Evolutionary conservation across 1,284 basidiomycete species (phyloP), one percentile per base, ranked within the genome.

Genomic region (Puccinia coronata): DNA sequence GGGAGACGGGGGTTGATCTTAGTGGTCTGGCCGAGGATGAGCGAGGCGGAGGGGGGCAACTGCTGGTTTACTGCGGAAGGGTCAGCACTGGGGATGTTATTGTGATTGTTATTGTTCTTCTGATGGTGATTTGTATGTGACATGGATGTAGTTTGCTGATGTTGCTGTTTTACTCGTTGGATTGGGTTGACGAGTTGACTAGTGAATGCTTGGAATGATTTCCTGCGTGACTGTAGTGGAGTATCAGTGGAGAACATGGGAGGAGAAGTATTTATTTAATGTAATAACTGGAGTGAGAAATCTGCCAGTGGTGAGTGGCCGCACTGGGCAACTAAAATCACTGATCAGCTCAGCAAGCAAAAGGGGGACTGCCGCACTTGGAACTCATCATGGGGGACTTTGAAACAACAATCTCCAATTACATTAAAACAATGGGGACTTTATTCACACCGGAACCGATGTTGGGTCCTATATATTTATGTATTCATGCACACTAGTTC

Each of bases 171-270:
- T 6, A 36, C n/a, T 11, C 69, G 53, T 0, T 53, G 53, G 53
- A 39, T 28, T 16, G 67, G 63, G 49, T 71, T 41, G 77, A 79
- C 55, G n/a, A 79, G 51, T 34, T 79, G 77, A 11, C 49, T 55
- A 16, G 77, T 79, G 77, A 79, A 79, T 41, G 63, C 49, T 34
- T 71, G 55, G 55, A 79, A 79, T 14, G 77, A 79, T 36, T 79
- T 65, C 39, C 77, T 51, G 28, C 55, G 34, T 43, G 77, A 70
- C 39, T 79, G 63, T 6, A 39, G 43, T 5, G 77, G 77, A 4
- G 77, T 79, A 14, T 79, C 77, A 36, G 53, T 70, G 5, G 77
- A 69, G 65, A 79, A 79, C 77, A 79, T 79, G 34, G 6, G 39
- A 78, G 4, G 23, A 11, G 11, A 9, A 23, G 23, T 11, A 16